Conservation (phyloP, 1,284 basidiomycete species). For the Heliocybe sulcata region DNA sequence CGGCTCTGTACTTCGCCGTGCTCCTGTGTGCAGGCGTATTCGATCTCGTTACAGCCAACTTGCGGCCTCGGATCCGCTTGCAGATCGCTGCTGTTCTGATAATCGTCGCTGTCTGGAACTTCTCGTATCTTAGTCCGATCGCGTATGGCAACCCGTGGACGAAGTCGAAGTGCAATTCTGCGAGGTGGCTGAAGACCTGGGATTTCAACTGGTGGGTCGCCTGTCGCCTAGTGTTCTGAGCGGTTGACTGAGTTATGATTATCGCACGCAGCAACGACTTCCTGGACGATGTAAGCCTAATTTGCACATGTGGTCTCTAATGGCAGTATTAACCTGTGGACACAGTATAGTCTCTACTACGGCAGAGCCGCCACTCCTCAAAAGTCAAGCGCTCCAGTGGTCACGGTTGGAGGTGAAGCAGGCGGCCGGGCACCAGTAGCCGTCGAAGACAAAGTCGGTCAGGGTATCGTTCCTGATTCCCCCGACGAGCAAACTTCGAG, state of each 20-base stretch:
- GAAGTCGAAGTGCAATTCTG: slow-evolving; percentile 63
- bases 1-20: slow-evolving; percentile 91
- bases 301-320: neutral
- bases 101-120: slow-evolving; percentile 74
- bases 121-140: slow-evolving; percentile 75
- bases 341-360: slow-evolving; percentile 49
- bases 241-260: neutral
- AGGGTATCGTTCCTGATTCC: slow-evolving; percentile 10
- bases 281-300: slow-evolving; percentile 44
- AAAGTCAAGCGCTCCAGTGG: slow-evolving; percentile 25
- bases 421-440: slow-evolving; percentile 38
- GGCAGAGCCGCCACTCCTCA: slow-evolving; percentile 28
- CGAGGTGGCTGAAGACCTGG: slow-evolving; percentile 90
- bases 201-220: slow-evolving; percentile 86
- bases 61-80: slow-evolving; percentile 72
- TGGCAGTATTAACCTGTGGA: neutral
- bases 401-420: slow-evolving; percentile 38
- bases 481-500: slow-evolving; percentile 26
- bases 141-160: slow-evolving; percentile 90
- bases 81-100: slow-evolving; percentile 74
- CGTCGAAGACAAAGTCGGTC: slow-evolving; percentile 24
- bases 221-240: neutral
- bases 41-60: slow-evolving; percentile 76
- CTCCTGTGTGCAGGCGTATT: slow-evolving; percentile 76
- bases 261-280: slow-evolving; percentile 47